A percentile compares a stretch with the other conserved stretches of the same genome.
Conservation (phyloP, 2,329 filamentous ascomycete genomes). For the Seiridium cupressi region DNA sequence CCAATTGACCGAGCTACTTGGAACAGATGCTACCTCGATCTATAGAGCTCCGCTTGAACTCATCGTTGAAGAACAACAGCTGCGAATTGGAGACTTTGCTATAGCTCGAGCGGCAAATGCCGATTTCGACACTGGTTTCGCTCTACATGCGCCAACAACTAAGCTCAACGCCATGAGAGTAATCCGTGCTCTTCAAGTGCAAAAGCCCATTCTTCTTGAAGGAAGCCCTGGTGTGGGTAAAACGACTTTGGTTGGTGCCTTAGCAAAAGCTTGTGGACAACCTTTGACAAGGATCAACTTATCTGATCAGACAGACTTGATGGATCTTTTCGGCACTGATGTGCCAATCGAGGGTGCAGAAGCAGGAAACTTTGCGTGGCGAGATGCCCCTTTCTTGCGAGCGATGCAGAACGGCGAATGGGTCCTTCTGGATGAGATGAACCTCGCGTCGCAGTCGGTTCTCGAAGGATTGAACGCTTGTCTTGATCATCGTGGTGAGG, state of each 20-base stretch:
- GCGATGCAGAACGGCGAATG: constrained; percentile 97
- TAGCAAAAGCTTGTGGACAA: constrained; percentile 76
- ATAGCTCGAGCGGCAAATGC: constrained; percentile 53
- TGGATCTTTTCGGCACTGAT: constrained; percentile 96
- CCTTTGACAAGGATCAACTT: constrained; percentile 92
- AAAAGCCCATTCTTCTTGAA: constrained; percentile 90
- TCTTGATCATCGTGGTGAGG: constrained; percentile 91
- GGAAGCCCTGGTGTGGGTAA: constrained; percentile 98
- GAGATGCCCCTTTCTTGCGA: constrained; percentile 90
- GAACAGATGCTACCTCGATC: constrained; percentile 57
- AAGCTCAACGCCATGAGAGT: constrained; percentile 88
- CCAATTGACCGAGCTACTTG: constrained; percentile 67
- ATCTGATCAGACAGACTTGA: constrained; percentile 95
- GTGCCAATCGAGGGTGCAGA: constrained; percentile 91
- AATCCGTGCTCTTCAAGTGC: constrained; percentile 80
- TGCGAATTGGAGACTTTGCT: constrained; percentile 75
- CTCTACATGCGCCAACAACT: constrained; percentile 87
- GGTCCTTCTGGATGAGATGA: constrained; percentile 98
- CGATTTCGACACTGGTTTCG: constrained; percentile 60
- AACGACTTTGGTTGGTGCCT: constrained; percentile 84
- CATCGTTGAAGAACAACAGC: constrained; percentile 43
- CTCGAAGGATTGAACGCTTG: constrained; percentile 95
- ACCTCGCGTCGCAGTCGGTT: constrained; percentile 93
- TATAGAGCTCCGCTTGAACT: constrained; percentile 67
- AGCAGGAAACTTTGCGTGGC: constrained; percentile 90